Evolutionary conservation across 1,139 yeast species (phyloP).

Genomic region (Hyphopichia khmerensis): DNA sequence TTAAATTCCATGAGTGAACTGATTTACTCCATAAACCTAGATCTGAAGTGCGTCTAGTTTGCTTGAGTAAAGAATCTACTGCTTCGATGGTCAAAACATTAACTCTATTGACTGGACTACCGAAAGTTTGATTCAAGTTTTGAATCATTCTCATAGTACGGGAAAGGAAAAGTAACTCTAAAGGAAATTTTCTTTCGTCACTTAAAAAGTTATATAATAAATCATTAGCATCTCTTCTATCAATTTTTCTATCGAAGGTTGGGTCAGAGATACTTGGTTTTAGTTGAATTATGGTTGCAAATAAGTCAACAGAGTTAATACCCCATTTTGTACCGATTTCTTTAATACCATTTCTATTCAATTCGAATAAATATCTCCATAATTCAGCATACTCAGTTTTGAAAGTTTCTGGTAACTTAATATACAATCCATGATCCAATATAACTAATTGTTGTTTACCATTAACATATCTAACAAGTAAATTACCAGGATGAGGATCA

Average conservation of each 20-base stretch:
- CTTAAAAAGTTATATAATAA: slow-evolving; percentile 44
- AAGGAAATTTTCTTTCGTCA: slow-evolving; percentile 66
- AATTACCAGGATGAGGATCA: slow-evolving; percentile 83
- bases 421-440: slow-evolving; percentile 74
- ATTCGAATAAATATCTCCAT: slow-evolving; percentile 63
- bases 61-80: slow-evolving; percentile 20
- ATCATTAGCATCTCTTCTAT: slow-evolving; percentile 17
- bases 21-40: slow-evolving; percentile 8
- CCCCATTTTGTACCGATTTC: slow-evolving; percentile 65
- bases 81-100: slow-evolving; percentile 62
- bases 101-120: slow-evolving; percentile 72
- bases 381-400: slow-evolving; percentile 55
- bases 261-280: slow-evolving; percentile 37
- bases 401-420: slow-evolving; percentile 51
- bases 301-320: slow-evolving; percentile 61
- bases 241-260: slow-evolving; percentile 21
- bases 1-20: slow-evolving; percentile 19
- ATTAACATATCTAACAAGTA: slow-evolving; percentile 48
- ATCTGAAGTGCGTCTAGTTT: slow-evolving; percentile 16
- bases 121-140: slow-evolving; percentile 61
- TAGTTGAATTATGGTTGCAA: slow-evolving; percentile 59
- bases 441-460: slow-evolving; percentile 62
- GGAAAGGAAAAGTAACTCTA: slow-evolving; percentile 62
- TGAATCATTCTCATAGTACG: slow-evolving; percentile 76
- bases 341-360: slow-evolving; percentile 48